Base-by-base conservation (phyloP, 257 asterid genomes). In the Verbena officinalis region DNA sequence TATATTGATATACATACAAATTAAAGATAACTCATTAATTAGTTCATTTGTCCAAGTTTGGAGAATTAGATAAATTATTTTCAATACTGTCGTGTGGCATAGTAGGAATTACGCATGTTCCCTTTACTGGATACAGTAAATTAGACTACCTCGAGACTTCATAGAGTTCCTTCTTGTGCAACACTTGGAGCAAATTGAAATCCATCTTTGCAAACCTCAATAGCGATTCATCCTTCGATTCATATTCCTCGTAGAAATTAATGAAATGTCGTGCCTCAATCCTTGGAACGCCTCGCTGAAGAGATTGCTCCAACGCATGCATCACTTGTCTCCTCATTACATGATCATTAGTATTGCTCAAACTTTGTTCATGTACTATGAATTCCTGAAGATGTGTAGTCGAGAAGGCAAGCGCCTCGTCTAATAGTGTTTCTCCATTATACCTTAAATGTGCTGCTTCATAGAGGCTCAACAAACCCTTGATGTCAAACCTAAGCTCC, bases 181-280 rank as follows among this genome's bases (percentile, higher is more conserved):
- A 24, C 65, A 69, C 56, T 42, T 78, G 83, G 17, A 70, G 20
- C 6, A 55, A 4, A 27, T 74, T 70, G 65, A 52, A 73, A 46
- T 78, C 79, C 43, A 78, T 30, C 55, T 78, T 78, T 1, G 77
- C 79, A 8, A 77, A 27, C 63, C 64, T 70, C 7, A 77, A 43
- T 2, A 77, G 43, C 0, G 22, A 22, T 8, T 48, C 63, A 15
- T 73, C 62, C 55, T 50, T 56, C 0, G 30, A 38, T 10, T 33
- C 49, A 9, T 66, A 69, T 40, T 67, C 62, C 40, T 66, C 69
- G 14, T 78, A 78, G 16, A 51, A n/a, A 0, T 46, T 40, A 7
- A 78, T 74, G 43, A 40, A 78, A 27, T 57, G 24, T 1, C 77
- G 67, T 0, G 72, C 66, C 50, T 70, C 83, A 0, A 75, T 14